Evolutionary conservation across 768 basidiomycete genomes (phyloP), one percentile per base, ranked within the genome.

Genomic region (Ephemerocybe angulata): DNA sequence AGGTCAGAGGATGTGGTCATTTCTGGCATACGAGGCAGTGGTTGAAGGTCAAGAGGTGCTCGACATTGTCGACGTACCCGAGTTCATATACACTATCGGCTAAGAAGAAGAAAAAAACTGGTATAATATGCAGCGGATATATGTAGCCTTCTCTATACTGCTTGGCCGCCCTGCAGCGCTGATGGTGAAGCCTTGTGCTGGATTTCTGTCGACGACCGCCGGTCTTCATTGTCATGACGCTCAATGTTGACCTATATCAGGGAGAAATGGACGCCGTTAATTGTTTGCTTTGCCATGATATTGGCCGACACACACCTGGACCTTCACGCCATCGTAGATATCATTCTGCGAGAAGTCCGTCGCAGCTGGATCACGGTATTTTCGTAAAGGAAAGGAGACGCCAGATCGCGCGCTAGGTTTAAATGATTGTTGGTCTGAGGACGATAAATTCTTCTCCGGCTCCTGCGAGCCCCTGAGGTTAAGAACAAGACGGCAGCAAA

Each of bases 401-500:
- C 53, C 50, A 4, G 42, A 46, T 22, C 48, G 53, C 40, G 59
- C 38, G 4, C 28, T 10, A 30, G 42, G 35, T 44, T 56, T 37
- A 49, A 51, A 42, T 54, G 49, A n/a, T 24, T 57, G 42, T 50
- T 49, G n/a, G 49, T 41, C 12, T 27, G 38, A 25, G 22, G 42
- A 29, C 21, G 47, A 41, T 2, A 44, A 29, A 27, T 30, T 44
- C 15, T 28, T 31, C 2, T 12, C 29, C 17, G 30, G 11, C 15
- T 55, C 41, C 25, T 37, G 41, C 15, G 47, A 35, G 24, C 56
- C 47, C 19, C 54, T 56, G 15, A 55, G 50, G 24, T 57, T 57
- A 48, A 60, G 31, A 4, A 60, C 59, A 42, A 60, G 50, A 19
- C 59, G 55, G 25, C 59, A 60, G 53, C 56, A 60, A 27, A 60